Evolutionary conservation across 371 early-diverging fungal species (phyloP).

Genomic region (Rhizopus microsporus): DNA sequence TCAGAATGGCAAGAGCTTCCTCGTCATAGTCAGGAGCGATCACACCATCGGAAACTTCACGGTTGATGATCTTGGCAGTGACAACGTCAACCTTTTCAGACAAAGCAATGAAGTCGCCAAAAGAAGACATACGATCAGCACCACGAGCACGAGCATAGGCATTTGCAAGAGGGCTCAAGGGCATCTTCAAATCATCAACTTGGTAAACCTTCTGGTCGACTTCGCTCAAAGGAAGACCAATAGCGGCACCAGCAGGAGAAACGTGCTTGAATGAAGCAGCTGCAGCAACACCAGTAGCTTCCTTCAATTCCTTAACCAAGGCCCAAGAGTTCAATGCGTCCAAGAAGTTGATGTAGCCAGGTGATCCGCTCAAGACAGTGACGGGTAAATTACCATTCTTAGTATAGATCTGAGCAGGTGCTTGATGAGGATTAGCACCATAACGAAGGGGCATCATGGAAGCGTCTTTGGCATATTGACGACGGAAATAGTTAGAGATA

Average conservation of each 20-base stretch:
- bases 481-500: constrained; percentile 93
- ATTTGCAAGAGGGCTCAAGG: constrained; percentile 74
- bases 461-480: constrained; percentile 74
- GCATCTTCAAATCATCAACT: constrained; percentile 82
- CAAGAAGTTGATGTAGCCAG: constrained; percentile 97
- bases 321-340: constrained; percentile 97
- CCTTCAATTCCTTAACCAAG: constrained; percentile 87
- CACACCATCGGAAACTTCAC: constrained; percentile 96
- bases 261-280: constrained; percentile 99
- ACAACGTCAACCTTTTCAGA: constrained; percentile 86
- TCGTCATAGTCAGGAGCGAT: constrained; percentile 91
- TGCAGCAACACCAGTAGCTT: constrained; percentile 61
- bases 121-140: constrained; percentile 98
- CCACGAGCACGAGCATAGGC: constrained; percentile 91
- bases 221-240: constrained; percentile 81
- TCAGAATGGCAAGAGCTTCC: constrained; percentile 88
- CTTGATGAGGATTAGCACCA: constrained; percentile 98
- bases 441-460: constrained; percentile 90
- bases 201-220: constrained; percentile 89
- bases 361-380: constrained; percentile 88
- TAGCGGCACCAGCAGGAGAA: constrained; percentile 97
- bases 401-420: constrained; percentile 91
- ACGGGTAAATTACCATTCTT: constrained; percentile 87
- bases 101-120: constrained; percentile 97
- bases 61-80: constrained; percentile 94